Conservation (phyloP, 768 basidiomycete species). For the Tulasnella sp. region DNA sequence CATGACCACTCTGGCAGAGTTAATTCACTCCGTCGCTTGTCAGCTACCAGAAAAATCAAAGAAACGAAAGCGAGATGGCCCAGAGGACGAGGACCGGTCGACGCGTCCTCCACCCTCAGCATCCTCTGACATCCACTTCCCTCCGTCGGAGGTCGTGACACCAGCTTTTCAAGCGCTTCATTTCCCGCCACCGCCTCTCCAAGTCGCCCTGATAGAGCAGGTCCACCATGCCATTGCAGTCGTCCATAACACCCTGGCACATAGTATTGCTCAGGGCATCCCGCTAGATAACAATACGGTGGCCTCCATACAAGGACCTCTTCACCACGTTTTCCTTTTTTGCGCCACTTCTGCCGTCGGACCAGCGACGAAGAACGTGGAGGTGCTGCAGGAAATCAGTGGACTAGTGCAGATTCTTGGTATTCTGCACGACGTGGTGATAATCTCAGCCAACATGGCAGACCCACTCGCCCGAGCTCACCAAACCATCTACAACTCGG, state of each 20-base stretch:
- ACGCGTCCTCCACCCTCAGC: not conserved
- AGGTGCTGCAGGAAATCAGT: slow-evolving; percentile 65
- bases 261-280: slow-evolving; percentile 28
- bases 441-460: slow-evolving; percentile 46
- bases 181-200: not conserved
- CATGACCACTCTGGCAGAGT: not conserved
- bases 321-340: slow-evolving; percentile 76
- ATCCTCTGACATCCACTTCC: not conserved
- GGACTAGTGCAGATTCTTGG: slow-evolving; percentile 81
- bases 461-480: slow-evolving; percentile 30
- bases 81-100: not conserved
- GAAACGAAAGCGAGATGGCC: slow-evolving; percentile 49
- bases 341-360: slow-evolving; percentile 61
- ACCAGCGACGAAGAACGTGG: slow-evolving; percentile 45
- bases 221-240: slow-evolving; percentile 23
- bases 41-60: not conserved
- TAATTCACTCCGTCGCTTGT: not conserved
- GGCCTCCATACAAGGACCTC: slow-evolving; percentile 63
- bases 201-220: slow-evolving; percentile 11
- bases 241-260: slow-evolving; percentile 16
- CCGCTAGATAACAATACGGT: slow-evolving; percentile 55
- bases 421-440: slow-evolving; percentile 72
- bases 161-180: not conserved
- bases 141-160: not conserved
- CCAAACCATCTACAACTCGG: slow-evolving; percentile 35